These are phyloP conservation scores for Dendrobium catenatum DNA, from an alignment of 106 monocot genomes.

Conservation along the genomic window DNA sequence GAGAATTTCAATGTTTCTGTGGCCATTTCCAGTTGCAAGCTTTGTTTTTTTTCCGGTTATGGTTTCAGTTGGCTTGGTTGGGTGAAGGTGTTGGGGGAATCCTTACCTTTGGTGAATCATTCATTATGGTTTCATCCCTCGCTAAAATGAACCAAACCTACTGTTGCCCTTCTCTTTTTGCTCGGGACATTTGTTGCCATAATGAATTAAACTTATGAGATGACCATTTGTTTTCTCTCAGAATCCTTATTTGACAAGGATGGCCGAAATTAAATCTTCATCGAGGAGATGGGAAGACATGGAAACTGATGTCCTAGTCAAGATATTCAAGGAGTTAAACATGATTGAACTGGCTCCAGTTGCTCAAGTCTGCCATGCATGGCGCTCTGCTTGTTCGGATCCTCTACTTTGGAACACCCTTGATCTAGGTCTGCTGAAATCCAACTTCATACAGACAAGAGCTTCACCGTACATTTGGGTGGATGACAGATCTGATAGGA, in stretches of 20 bases:
- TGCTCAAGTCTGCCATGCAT: slow-evolving; percentile 75
- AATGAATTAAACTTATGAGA: background rate
- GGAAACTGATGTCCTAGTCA: slow-evolving; percentile 83
- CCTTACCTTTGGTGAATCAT: background rate
- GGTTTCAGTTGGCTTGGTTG: background rate
- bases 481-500: slow-evolving; percentile 67
- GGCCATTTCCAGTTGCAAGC: too few relatives aligned
- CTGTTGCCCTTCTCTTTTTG: background rate
- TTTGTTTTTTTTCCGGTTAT: too few relatives aligned
- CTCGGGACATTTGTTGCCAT: background rate
- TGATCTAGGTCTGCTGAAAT: slow-evolving; percentile 72
- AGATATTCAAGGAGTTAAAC: slow-evolving; percentile 83
- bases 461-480: slow-evolving; percentile 86
- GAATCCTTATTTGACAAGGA: slow-evolving; percentile 19
- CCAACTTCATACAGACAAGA: slow-evolving; percentile 77
- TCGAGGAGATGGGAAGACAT: slow-evolving; percentile 80
- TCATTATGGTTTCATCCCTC: background rate
- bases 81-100: background rate
- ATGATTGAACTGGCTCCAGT: slow-evolving; percentile 75
- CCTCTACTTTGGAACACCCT: slow-evolving; percentile 71
- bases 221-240: background rate
- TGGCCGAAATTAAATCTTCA: slow-evolving; percentile 45
- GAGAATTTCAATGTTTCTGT: too few relatives aligned
- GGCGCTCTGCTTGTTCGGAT: slow-evolving; percentile 80
- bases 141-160: too few relatives aligned